Evolutionary conservation across 768 basidiomycete genomes (phyloP).

Genomic region (Suillus placidus): DNA sequence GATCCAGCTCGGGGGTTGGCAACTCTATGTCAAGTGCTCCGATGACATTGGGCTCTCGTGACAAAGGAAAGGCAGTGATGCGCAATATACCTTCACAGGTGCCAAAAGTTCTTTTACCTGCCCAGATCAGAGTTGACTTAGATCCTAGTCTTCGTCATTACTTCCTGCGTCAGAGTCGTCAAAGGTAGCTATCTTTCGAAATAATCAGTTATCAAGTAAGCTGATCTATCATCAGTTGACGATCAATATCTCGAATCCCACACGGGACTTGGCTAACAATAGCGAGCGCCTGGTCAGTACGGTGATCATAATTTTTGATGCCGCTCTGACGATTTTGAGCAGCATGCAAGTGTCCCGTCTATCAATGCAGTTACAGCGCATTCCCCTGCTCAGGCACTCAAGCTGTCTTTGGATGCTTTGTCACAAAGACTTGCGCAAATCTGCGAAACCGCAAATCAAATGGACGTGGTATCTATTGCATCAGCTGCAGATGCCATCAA

Average conservation of each 20-base stretch:
- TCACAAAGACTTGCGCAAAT: conserved; percentile 52
- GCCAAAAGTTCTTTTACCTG: not conserved
- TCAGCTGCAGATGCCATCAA: conserved; percentile 68
- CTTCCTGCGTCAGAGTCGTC: conserved; percentile 28
- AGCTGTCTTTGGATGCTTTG: conserved; percentile 52
- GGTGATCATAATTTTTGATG: not conserved
- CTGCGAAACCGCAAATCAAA: conserved; percentile 37
- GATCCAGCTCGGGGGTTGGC: not conserved
- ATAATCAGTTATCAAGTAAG: conserved; percentile 12
- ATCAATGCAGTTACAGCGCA: conserved; percentile 17
- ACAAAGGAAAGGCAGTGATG: conserved; percentile 18
- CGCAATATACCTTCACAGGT: conserved; percentile 27
- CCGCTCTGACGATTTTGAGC: conserved; percentile 11
- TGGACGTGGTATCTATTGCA: conserved; percentile 55
- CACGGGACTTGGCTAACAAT: conserved; percentile 19
- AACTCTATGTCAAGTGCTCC: not conserved
- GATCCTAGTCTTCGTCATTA: conserved; percentile 26
- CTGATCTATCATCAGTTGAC: conserved; percentile 21
- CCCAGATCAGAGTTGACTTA: not conserved
- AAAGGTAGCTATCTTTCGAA: conserved; percentile 26
- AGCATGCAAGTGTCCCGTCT: conserved; percentile 23
- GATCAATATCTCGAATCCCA: conserved; percentile 20
- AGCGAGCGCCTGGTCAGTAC: conserved; percentile 20
- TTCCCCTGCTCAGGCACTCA: conserved; percentile 49
- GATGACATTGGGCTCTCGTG: conserved; percentile 5